Conservation (phyloP, 768 basidiomycete genomes). For the Neoboletus subvelutipes region DNA sequence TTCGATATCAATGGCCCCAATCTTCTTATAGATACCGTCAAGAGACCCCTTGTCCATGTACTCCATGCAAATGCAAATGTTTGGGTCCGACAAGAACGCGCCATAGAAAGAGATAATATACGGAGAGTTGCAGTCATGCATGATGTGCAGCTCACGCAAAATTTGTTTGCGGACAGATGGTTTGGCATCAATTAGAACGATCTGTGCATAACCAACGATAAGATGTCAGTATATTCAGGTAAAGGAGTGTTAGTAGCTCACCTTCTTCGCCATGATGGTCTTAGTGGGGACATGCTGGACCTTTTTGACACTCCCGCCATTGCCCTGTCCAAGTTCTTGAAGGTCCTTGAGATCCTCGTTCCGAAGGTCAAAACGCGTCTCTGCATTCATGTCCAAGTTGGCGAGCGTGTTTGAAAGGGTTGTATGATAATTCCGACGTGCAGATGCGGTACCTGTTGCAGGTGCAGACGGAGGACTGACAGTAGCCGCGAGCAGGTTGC, state of each 20-base stretch:
- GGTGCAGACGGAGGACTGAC: conserved; percentile 53
- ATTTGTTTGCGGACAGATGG: conserved; percentile 97
- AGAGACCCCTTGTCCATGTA: conserved; percentile 92
- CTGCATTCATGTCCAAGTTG: conserved; percentile 80
- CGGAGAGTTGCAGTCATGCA: conserved; percentile 93
- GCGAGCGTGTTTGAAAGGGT: conserved; percentile 83
- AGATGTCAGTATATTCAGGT: not conserved
- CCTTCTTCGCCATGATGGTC: conserved; percentile 98
- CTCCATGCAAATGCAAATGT: conserved; percentile 99
- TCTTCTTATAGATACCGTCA: conserved; percentile 94
- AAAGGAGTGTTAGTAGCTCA: conserved; percentile 34
- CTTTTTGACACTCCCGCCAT: conserved; percentile 96
- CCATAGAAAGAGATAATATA: conserved; percentile 98
- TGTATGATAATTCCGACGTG: conserved; percentile 70
- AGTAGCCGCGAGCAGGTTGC: conserved; percentile 48
- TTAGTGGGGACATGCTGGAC: conserved; percentile 91
- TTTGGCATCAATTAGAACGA: conserved; percentile 95
- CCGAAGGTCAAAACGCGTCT: conserved; percentile 80
- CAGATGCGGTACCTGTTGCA: conserved; percentile 48
- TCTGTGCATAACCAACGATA: conserved; percentile 44
- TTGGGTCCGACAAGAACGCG: conserved; percentile 94
- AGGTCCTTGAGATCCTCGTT: conserved; percentile 91
- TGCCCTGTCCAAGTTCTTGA: conserved; percentile 90
- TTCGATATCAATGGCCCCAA: conserved; percentile 89
- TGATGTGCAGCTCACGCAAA: conserved; percentile 95